Conservation (phyloP, 2,329 filamentous ascomycete genomes). For the Aureobasidium uvarum region DNA sequence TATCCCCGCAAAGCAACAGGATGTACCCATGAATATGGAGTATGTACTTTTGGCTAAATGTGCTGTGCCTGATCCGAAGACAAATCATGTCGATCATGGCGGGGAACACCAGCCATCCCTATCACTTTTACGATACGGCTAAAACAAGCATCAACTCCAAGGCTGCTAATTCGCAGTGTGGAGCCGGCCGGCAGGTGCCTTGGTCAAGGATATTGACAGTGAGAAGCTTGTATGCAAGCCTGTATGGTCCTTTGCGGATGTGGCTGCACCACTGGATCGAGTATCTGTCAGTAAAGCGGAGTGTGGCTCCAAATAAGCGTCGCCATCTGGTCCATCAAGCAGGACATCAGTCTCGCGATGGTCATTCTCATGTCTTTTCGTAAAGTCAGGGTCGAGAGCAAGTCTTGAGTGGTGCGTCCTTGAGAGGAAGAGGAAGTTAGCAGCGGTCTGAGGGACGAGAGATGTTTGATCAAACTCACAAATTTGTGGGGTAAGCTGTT, state of each 20-base stretch:
- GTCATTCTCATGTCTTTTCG: neutral
- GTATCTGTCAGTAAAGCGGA: neutral
- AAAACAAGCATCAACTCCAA: constrained; percentile 7
- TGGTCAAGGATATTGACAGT: neutral
- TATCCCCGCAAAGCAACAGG: constrained; percentile 1
- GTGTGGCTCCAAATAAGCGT: too few relatives aligned
- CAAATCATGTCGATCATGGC: constrained; percentile 15
- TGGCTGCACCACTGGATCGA: neutral
- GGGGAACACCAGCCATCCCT: neutral
- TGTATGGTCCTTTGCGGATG: neutral
- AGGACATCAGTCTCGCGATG: neutral
- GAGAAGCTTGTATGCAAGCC: neutral
- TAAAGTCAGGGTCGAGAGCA: neutral
- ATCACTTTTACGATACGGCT: neutral
- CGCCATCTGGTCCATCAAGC: too few relatives aligned
- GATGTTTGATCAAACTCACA: neutral
- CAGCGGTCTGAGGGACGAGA: neutral
- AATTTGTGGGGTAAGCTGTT: neutral
- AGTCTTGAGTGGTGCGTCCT: too few relatives aligned
- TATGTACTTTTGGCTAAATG: constrained; percentile 20
- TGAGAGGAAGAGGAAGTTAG: neutral
- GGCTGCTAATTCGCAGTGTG: neutral
- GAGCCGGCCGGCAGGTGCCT: constrained; percentile 10
- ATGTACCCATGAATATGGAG: neutral
- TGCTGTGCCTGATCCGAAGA: neutral